A percentile compares a stretch with the other conserved stretches of the same genome.
These are phyloP conservation scores for Globisporangium mamillatum DNA, from an alignment of 352 stramenopile species.

Conservation along the genomic window DNA sequence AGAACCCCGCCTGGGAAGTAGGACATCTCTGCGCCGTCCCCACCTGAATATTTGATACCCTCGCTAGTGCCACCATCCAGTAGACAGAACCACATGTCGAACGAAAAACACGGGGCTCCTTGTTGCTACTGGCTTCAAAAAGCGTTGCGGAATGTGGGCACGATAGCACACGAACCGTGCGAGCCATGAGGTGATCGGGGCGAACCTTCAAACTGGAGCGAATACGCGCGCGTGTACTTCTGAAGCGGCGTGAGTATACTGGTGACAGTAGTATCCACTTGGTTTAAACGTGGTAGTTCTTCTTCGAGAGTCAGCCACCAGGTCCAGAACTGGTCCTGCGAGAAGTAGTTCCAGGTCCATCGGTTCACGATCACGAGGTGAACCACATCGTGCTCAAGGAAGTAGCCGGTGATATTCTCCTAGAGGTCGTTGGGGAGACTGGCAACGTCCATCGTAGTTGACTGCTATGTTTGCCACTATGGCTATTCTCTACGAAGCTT, in stretches of 20 bases:
- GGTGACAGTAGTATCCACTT: neutral
- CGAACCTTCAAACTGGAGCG: neutral
- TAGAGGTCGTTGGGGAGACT: neutral
- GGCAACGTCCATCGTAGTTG: neutral
- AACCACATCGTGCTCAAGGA: neutral
- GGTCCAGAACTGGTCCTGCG: neutral
- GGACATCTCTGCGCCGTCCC: neutral
- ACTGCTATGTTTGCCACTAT: neutral
- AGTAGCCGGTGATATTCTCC: neutral
- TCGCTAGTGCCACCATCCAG: neutral
- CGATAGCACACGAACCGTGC: neutral
- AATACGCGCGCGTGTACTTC: neutral
- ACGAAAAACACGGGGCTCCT: neutral
- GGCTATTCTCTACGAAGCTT: neutral
- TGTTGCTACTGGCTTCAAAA: neutral
- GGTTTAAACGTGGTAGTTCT: neutral
- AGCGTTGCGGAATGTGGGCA: neutral
- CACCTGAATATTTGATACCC: neutral
- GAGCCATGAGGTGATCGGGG: neutral
- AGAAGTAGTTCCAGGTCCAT: neutral
- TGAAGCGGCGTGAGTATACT: neutral
- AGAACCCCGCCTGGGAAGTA: slow-evolving; percentile 27
- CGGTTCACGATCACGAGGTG: neutral
- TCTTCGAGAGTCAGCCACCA: neutral
- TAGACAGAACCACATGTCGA: neutral